Conservation (phyloP, 2,329 filamentous ascomycete genomes). For the Exserohilum turcica region DNA sequence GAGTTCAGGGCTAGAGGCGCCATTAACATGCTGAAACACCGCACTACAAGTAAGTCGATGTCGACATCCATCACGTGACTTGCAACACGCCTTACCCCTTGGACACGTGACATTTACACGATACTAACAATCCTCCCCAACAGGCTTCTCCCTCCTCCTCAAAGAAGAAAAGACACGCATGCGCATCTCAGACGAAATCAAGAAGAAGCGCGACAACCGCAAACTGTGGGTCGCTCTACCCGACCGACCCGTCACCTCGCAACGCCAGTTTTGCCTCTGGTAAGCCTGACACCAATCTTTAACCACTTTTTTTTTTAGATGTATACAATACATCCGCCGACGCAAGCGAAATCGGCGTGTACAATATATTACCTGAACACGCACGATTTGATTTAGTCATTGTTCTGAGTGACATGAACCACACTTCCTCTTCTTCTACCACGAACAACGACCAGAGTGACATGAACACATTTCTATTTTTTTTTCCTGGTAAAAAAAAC, state of each 20-base stretch:
- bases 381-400: no score
- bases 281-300: constrained; percentile 50
- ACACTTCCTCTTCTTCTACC: background rate
- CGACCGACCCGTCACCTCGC: constrained; percentile 79
- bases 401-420: no score
- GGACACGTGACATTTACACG: constrained; percentile 33
- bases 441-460: no score
- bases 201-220: constrained; percentile 73
- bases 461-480: background rate
- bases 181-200: constrained; percentile 75
- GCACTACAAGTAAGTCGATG: constrained; percentile 70
- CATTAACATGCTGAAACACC: constrained; percentile 69
- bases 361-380: constrained; percentile 27
- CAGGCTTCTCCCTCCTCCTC: constrained; percentile 77
- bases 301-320: constrained; percentile 3
- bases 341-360: constrained; percentile 12
- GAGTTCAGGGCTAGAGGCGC: constrained; percentile 79
- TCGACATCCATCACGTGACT: background rate
- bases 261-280: constrained; percentile 92
- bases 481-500: no score
- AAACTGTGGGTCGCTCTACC: constrained; percentile 88
- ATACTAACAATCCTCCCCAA: constrained; percentile 1
- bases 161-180: constrained; percentile 94
- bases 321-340: constrained; percentile 5
- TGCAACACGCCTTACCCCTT: no score